phyloP scores from a whole-genome alignment of 2,329 filamentous ascomycete species.

The Alternaria triticina region DNA sequence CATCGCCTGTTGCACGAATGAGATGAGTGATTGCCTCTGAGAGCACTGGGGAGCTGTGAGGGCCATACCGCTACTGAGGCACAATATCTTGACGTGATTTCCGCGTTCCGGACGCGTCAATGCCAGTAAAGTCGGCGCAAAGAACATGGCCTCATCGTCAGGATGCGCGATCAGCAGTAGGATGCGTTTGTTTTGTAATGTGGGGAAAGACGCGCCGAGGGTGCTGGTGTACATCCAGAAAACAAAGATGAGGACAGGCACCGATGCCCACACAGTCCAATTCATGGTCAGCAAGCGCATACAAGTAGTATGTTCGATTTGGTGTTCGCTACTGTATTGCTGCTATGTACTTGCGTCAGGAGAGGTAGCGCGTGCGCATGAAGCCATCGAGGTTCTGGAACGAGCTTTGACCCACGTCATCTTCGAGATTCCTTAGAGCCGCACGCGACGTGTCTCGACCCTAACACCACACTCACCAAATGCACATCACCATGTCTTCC shows the following conservation, averaged over 20 bases:
- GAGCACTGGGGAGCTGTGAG: not conserved
- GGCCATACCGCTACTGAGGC: slow-evolving; percentile 77
- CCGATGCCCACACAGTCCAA: slow-evolving; percentile 47
- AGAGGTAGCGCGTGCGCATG: not conserved
- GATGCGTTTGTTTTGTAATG: slow-evolving; percentile 81
- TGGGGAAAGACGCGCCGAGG: slow-evolving; percentile 63
- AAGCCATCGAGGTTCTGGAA: slow-evolving; percentile 4
- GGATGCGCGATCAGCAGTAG: slow-evolving; percentile 94
- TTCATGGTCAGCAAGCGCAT: slow-evolving; percentile 42
- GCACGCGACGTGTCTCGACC: slow-evolving; percentile 23
- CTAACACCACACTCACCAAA: slow-evolving; percentile 5
- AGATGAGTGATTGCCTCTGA: slow-evolving; percentile 8
- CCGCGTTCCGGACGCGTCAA: slow-evolving; percentile 78
- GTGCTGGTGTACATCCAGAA: slow-evolving; percentile 58
- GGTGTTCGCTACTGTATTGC: not conserved
- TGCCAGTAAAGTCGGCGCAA: slow-evolving; percentile 85
- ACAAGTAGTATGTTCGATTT: not conserved
- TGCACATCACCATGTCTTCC: slow-evolving; percentile 28
- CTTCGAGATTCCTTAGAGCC: slow-evolving; percentile 20
- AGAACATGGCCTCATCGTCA: slow-evolving; percentile 99
- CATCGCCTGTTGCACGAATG: slow-evolving; percentile 65
- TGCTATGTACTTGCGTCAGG: not conserved
- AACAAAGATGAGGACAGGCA: slow-evolving; percentile 51
- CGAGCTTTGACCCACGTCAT: slow-evolving; percentile 25
- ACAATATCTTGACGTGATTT: slow-evolving; percentile 94